These are phyloP conservation scores for Pythium guiyangense DNA, from an alignment of 352 stramenopile species.

Conservation along the genomic window DNA sequence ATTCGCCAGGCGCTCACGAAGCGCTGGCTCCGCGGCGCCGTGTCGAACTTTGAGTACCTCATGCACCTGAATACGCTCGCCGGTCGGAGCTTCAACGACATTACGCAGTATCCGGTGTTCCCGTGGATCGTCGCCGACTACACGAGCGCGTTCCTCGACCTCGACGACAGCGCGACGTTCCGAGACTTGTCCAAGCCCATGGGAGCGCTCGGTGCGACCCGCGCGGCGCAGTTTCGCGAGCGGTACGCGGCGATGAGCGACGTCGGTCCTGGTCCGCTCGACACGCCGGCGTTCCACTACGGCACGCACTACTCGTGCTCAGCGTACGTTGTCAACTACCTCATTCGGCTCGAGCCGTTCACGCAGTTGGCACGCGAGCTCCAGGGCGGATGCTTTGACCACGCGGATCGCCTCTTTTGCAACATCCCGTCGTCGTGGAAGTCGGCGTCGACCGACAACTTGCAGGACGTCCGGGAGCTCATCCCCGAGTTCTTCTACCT, in stretches of 20 bases:
- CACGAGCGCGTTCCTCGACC: slow-evolving; percentile 74
- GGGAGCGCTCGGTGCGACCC: slow-evolving; percentile 84
- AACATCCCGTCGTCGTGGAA: slow-evolving; percentile 93
- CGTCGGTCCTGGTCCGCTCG: slow-evolving; percentile 28
- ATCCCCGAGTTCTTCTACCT: slow-evolving; percentile 82
- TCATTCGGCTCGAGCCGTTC: slow-evolving; percentile 92
- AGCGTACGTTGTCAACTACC: slow-evolving; percentile 96
- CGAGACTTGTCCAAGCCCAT: slow-evolving; percentile 94
- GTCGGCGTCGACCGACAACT: slow-evolving; percentile 91
- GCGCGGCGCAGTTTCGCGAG: slow-evolving; percentile 83
- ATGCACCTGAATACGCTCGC: slow-evolving; percentile 95
- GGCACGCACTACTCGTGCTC: slow-evolving; percentile 97
- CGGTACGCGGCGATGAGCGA: slow-evolving; percentile 74
- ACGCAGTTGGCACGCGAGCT: slow-evolving; percentile 60
- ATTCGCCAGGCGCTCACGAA: slow-evolving; percentile 72
- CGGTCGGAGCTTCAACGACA: slow-evolving; percentile 95
- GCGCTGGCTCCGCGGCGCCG: slow-evolving; percentile 54
- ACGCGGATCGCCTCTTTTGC: slow-evolving; percentile 95
- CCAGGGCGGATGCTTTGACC: slow-evolving; percentile 87
- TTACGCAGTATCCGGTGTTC: slow-evolving; percentile 98
- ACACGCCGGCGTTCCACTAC: slow-evolving; percentile 94
- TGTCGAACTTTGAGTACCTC: slow-evolving; percentile 95
- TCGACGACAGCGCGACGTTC: slow-evolving; percentile 76
- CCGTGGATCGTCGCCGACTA: slow-evolving; percentile 95
- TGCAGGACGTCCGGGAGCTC: slow-evolving; percentile 82